Conservation (phyloP, 2,329 filamentous ascomycete genomes). For the Alternaria gaisen region DNA sequence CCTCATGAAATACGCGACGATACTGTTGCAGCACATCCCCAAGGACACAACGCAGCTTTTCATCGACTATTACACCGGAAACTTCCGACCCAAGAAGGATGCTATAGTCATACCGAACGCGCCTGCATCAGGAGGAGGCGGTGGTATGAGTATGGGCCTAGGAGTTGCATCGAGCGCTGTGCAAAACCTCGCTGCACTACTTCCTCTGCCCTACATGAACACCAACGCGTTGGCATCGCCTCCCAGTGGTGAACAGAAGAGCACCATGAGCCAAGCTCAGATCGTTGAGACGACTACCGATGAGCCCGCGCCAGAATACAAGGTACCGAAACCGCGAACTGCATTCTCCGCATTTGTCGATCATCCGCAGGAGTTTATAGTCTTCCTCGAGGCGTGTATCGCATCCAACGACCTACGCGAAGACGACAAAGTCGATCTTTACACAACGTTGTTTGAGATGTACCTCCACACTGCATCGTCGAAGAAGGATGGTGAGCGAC, state of each 20-base stretch:
- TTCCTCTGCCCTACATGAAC: constrained; percentile 87
- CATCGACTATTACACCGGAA: constrained; percentile 92
- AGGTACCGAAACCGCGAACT: constrained; percentile 80
- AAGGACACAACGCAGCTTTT: constrained; percentile 85
- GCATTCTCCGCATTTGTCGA: constrained; percentile 98
- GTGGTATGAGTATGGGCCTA: constrained; percentile 51
- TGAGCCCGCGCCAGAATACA: constrained; percentile 69
- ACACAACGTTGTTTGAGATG: constrained; percentile 97
- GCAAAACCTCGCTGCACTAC: constrained; percentile 82
- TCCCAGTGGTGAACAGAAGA: constrained; percentile 60
- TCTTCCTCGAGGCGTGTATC: constrained; percentile 89
- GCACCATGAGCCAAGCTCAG: constrained; percentile 63
- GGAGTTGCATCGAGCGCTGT: constrained; percentile 74
- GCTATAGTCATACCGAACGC: constrained; percentile 61
- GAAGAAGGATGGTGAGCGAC: constrained; percentile 73
- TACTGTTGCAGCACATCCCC: constrained; percentile 87
- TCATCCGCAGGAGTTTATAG: constrained; percentile 88
- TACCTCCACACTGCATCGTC: constrained; percentile 88
- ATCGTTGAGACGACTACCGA: constrained; percentile 63
- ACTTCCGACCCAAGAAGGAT: constrained; percentile 77
- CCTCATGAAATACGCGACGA: constrained; percentile 93
- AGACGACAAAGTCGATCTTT: constrained; percentile 82
- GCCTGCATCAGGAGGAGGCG: constrained; percentile 54
- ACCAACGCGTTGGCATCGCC: constrained; percentile 66
- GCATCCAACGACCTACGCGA: constrained; percentile 74